phyloP scores from a whole-genome alignment of 2,329 filamentous ascomycete species.

The Sporothrix curviconia region DNA sequence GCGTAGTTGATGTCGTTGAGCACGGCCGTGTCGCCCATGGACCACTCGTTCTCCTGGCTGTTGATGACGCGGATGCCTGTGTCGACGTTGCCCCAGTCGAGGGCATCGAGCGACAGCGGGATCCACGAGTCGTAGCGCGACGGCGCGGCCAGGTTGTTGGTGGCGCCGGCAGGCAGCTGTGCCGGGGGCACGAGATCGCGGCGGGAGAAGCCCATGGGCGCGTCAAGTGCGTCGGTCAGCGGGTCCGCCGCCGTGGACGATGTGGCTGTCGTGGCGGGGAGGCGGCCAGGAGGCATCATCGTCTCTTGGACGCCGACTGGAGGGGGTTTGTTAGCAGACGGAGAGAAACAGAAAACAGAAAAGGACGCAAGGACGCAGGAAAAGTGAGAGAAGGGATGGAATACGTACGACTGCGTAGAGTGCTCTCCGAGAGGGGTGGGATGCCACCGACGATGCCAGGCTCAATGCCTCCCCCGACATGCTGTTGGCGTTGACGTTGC shows the following conservation, averaged over 20 bases:
- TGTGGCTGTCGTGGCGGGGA: background rate
- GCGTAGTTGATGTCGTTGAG: slow-evolving; percentile 18
- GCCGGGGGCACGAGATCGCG: slow-evolving; percentile 15
- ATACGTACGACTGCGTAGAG: background rate
- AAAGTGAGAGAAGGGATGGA: background rate
- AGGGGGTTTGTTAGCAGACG: background rate
- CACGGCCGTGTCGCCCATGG: slow-evolving; percentile 14
- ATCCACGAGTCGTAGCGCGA: slow-evolving; percentile 19
- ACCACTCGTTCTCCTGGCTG: slow-evolving; percentile 18
- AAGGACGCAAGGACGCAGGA: background rate
- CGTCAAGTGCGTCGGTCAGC: too few species aligned
- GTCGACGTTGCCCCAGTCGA: slow-evolving; percentile 21
- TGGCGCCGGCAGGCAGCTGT: background rate
- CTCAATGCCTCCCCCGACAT: too few species aligned
- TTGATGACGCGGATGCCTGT: slow-evolving; percentile 16
- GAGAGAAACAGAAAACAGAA: background rate
- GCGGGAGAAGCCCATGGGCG: slow-evolving; percentile 11
- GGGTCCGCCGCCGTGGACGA: too few species aligned
- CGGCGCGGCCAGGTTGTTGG: background rate
- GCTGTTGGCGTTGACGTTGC: too few species aligned
- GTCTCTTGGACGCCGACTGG: slow-evolving; percentile 4
- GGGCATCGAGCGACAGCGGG: slow-evolving; percentile 14
- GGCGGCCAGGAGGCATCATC: background rate
- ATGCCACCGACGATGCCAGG: background rate
- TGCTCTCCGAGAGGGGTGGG: background rate